Base-by-base conservation (phyloP, 2,329 filamentous ascomycete genomes). In the Metarhizium album region DNA sequence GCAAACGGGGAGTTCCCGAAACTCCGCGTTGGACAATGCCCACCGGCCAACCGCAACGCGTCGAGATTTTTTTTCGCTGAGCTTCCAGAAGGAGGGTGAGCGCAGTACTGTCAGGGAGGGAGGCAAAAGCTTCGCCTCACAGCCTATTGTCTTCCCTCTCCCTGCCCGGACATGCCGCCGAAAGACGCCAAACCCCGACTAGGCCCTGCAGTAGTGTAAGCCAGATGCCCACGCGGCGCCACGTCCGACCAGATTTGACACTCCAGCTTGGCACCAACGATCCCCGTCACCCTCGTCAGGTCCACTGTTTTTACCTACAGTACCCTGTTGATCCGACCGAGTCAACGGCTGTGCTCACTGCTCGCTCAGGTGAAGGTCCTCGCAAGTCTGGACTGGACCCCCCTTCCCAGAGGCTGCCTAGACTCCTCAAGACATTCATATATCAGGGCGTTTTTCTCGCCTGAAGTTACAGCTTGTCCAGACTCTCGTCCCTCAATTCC, bases 231-330 rank as follows among this genome's bases (percentile, higher is more conserved):
- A 31, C 50, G 46, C 23, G 46, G 40, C 29, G 46, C 45, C 46
- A 51, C 46, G 13, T 45, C 46, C 40, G 50, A 29, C 49, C 40
- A 45, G 48, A 45, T 45, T 51, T 43, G 49, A 42, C 33, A 31
- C 49, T 47, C 49, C 49, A 50, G 42, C 42, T 16, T n/a, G 27
- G 33, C 29, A 37, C 24, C 33, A 38, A 20, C 33, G 37, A 45
- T 45, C 45, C 23, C 50, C 40, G 46, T 24, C 8, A 43, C 24
- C 40, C 20, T 13, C 11, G 9, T 43, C 3, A 43, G 23, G 20
- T 43, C 40, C 40, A 43, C 40, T 20, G 18, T 18, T 40, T 40
- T 20, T 22, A 16, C 18, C 16, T 35, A 29, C 27, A 29, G 27
- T 29, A 35, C 33, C 33, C 13, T n/a, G 40, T 24, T 23, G 40